A percentile compares a stretch with the other conserved stretches of the same genome.
phyloP scores from a whole-genome alignment of 1,284 basidiomycete species.

The Ceratobasidium sp. region DNA sequence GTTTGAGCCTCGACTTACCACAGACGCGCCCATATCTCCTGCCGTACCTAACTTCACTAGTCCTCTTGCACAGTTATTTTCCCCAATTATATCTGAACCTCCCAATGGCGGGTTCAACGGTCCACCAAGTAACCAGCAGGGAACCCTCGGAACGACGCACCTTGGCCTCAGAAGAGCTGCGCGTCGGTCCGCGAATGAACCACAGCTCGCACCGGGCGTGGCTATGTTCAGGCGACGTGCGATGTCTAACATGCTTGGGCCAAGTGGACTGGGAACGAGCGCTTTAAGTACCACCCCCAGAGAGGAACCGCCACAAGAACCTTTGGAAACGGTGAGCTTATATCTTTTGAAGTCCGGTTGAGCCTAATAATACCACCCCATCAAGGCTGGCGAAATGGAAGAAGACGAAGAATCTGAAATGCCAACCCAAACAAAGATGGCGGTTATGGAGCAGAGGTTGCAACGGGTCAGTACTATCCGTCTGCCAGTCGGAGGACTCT shows the following conservation, averaged over 20 bases:
- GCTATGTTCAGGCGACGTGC: constrained; percentile 27
- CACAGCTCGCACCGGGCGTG: constrained; percentile 38
- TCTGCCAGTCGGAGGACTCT: neutral
- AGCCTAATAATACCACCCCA: neutral
- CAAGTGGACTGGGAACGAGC: constrained; percentile 21
- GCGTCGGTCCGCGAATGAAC: constrained; percentile 23
- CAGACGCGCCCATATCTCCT: constrained; percentile 1
- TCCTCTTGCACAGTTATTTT: constrained; percentile 78
- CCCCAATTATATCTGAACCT: constrained; percentile 61
- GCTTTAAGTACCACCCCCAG: constrained; percentile 36
- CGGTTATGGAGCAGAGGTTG: constrained; percentile 25
- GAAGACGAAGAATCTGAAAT: constrained; percentile 3
- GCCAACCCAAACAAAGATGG: constrained; percentile 1
- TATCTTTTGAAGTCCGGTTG: neutral
- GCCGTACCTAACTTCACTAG: constrained; percentile 55
- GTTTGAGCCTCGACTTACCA: constrained; percentile 29
- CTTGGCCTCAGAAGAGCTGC: constrained; percentile 31
- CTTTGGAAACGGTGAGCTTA: constrained; percentile 31
- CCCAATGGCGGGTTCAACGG: constrained; percentile 30
- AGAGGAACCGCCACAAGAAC: constrained; percentile 19
- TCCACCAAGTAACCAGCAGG: neutral
- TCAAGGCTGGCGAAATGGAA: constrained; percentile 10
- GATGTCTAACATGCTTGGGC: constrained; percentile 4
- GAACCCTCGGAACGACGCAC: neutral
- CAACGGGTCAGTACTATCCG: neutral